Evolutionary conservation across 345 rosid species (phyloP), one percentile per base, ranked within the genome.

Genomic region (Salix udensis): DNA sequence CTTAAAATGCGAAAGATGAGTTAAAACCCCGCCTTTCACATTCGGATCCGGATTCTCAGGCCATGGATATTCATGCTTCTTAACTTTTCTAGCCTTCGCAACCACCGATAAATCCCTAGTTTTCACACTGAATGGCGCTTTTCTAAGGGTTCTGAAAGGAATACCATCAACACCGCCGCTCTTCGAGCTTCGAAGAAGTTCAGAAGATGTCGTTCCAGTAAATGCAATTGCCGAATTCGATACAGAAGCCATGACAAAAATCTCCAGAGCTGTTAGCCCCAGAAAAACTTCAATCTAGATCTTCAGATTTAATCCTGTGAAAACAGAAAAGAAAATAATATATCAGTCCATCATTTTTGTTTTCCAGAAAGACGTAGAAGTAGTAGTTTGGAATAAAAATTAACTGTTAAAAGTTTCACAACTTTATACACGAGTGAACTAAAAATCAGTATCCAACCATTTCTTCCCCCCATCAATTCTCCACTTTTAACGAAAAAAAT

Each of bases 21-120:
- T 82, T 65, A 92, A 91, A 74, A 92, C 77, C 70, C 97, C 98
- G 31, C 98, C 99, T 78, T 94, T 88, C 46, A 93, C 97, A 79
- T 91, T 96, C 0, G 94, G 96, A 86, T 96, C 99, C 36, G 97
- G 92, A 88, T 93, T 87, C 0, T 85, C 88, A 0, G 99, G 97
- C 99, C 99, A 96, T 0, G 99, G 98, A 78, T 91, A 88, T 52
- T 93, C 98, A 18, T 90, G 89, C 88, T 93, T 96, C 94, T 90
- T 93, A 71, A 83, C 88, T 86, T 91, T 96, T 88, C 92, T 89
- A 68, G 88, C 78, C 87, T 88, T 87, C 13, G 94, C 89, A 40
- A 81, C 70, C 18, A 92, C 87, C 6, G 79, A 36, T 0, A 81
- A 78, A 64, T 74, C 85, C 76, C 76, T 86, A 60, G 79, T 85